Evolutionary conservation across 2,329 filamentous ascomycete species (phyloP), one percentile per base, ranked within the genome.

Genomic region (Fusarium tanahbumbuense): DNA sequence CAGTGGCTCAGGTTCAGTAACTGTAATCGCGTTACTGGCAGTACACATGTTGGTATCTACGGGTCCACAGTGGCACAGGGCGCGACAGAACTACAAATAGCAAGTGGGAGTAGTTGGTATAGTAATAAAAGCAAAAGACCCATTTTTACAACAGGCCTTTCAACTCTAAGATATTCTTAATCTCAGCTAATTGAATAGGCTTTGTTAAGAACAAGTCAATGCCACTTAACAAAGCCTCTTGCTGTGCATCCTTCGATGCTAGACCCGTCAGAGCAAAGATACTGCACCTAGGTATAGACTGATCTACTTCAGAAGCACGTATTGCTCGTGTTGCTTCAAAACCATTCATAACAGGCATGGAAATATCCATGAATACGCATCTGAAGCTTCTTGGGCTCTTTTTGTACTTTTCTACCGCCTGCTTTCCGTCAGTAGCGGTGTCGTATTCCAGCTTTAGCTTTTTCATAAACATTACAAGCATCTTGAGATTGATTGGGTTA

Each of bases 171-270:
- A 49, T 7, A 9, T 49, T 34, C 5, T 27, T 61, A 5, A 61
- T 48, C 34, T 61, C 52, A 1, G 28, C 32, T 7, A 61, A 16
- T 16, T 25, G 13, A 5, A 61, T 45, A 2, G 58, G 53, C 8
- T 61, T 61, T 2, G 52, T 61, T n/a, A 61, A n/a, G 12, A 61
- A 61, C 6, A 61, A 11, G 11, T 61, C 58, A 18, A 61, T 57
- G 0, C 58, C 58, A 27, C 58, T 61, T 3, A 56, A 10, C 3
- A 57, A 15, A 2, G 52, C 58, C 11, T 61, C 58, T 8, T 57
- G 28, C 3, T 61, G 58, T 0, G 58, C 58, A 23, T 56, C 58
- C 2, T n/a, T 28, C 6, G 58, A 61, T 1, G 58, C 52, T 5
- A 61, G 16, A 3, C 58, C 45, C n/a, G 58, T 56, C 12, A 61